phyloP scores from a whole-genome alignment of 208 protist species.

The Leishmania turanica region DNA sequence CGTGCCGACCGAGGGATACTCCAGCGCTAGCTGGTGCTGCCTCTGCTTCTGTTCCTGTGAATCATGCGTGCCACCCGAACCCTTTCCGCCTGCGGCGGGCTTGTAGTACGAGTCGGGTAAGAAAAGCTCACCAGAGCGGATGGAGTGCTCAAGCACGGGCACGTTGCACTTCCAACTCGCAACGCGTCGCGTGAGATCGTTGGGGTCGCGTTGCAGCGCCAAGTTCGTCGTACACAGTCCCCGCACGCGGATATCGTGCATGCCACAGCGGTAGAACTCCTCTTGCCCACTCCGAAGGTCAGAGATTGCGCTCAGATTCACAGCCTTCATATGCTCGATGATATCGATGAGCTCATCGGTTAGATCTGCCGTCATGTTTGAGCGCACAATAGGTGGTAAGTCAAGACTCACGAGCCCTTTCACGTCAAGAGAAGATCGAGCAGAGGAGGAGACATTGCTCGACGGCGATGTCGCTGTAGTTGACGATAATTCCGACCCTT shows the following conservation, averaged over 20 bases:
- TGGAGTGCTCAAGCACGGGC: constrained; percentile 41
- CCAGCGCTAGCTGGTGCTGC: background rate
- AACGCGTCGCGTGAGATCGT: constrained; percentile 9
- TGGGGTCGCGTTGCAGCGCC: constrained; percentile 21
- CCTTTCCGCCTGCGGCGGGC: background rate
- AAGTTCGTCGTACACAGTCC: constrained; percentile 66
- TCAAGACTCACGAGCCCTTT: constrained; percentile 52
- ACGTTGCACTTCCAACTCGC: constrained; percentile 57
- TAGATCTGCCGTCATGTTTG: constrained; percentile 30
- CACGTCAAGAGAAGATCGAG: constrained; percentile 7
- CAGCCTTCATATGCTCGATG: constrained; percentile 44
- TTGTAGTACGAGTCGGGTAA: constrained; percentile 31
- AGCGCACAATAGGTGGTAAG: constrained; percentile 50
- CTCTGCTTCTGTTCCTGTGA: background rate
- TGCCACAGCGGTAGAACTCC: constrained; percentile 57
- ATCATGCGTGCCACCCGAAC: background rate
- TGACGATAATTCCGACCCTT: background rate
- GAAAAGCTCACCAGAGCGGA: constrained; percentile 47
- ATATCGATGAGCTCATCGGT: constrained; percentile 35
- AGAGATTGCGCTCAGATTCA: constrained; percentile 35
- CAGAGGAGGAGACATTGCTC: background rate
- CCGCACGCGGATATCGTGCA: constrained; percentile 40
- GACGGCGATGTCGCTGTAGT: background rate
- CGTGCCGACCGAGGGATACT: constrained; percentile 3
- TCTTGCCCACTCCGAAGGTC: constrained; percentile 51